Percentiles rank a stretch among this genome's conserved stretches.
Conservation (phyloP, 805 yeast genomes). For the Myxozyma lipomycoides region DNA sequence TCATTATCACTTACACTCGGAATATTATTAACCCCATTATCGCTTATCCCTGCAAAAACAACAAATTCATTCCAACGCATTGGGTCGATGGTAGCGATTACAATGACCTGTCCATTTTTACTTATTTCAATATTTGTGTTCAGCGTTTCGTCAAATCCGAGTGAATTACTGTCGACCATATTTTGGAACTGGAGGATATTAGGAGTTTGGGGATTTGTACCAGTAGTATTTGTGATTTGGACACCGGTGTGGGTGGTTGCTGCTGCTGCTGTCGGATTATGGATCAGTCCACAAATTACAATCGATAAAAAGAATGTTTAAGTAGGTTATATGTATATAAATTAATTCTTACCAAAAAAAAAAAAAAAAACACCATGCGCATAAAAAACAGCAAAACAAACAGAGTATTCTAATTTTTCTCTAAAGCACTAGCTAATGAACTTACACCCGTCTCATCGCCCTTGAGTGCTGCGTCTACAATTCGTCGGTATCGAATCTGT, state of each 20-base stretch:
- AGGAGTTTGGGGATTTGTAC: constrained; percentile 81
- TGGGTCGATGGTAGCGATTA: constrained; percentile 42
- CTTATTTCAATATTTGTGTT: constrained; percentile 34
- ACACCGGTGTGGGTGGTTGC: constrained; percentile 68
- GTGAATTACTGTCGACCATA: constrained; percentile 35
- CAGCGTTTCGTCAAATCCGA: not conserved
- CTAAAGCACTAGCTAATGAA: not conserved
- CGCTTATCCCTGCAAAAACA: constrained; percentile 42
- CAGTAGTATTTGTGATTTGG: constrained; percentile 51
- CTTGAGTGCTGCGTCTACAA: constrained; percentile 48
- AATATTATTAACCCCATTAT: constrained; percentile 67
- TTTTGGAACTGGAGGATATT: constrained; percentile 61
- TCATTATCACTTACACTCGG: constrained; percentile 74
- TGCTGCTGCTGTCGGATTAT: constrained; percentile 1
- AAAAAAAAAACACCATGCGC: not conserved
- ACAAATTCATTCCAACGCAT: too few species aligned
- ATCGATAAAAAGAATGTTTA: not conserved
- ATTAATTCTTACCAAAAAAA: not conserved
- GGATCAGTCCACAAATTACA: too few species aligned
- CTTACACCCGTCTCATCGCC: constrained; percentile 2
- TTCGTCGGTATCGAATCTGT: constrained; percentile 69
- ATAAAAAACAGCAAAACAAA: not conserved
- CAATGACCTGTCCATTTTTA: constrained; percentile 33
- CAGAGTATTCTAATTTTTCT: not conserved
- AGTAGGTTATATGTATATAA: not conserved